Conservation (phyloP, 768 basidiomycete species). For the Lyophyllum decastes region DNA sequence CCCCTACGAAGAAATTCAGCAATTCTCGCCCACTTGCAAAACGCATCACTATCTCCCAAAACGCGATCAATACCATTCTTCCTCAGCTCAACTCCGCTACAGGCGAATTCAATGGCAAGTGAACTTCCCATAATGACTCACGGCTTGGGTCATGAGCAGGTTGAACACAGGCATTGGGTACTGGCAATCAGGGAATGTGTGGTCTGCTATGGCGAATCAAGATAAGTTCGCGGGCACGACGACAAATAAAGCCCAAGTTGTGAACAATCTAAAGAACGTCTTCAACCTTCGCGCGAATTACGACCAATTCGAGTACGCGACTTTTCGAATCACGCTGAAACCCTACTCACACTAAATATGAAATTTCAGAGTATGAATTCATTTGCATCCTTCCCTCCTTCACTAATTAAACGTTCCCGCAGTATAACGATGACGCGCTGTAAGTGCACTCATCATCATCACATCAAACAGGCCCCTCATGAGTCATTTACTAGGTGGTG, state of each 20-base stretch:
- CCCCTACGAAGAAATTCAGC: slow-evolving; percentile 37
- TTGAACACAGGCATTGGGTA: slow-evolving; percentile 42
- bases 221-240: slow-evolving; percentile 40
- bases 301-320: slow-evolving; percentile 41
- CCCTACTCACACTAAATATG: neutral
- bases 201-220: slow-evolving; percentile 51
- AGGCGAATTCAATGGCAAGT: slow-evolving; percentile 45
- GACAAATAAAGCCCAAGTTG: slow-evolving; percentile 36
- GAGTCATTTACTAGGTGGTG: slow-evolving; percentile 40
- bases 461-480: neutral
- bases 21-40: slow-evolving; percentile 37
- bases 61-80: slow-evolving; percentile 41
- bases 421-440: slow-evolving; percentile 54
- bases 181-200: slow-evolving; percentile 56
- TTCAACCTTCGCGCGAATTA: slow-evolving; percentile 40
- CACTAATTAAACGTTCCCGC: neutral
- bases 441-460: slow-evolving; percentile 17
- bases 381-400: slow-evolving; percentile 10
- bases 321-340: neutral
- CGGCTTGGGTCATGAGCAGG: neutral
- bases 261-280: slow-evolving; percentile 41
- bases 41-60: slow-evolving; percentile 42
- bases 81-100: slow-evolving; percentile 35
- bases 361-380: slow-evolving; percentile 3
- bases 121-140: neutral